These are phyloP conservation scores for Boletus rex-veris DNA, from an alignment of 768 basidiomycete species.

Conservation along the genomic window DNA sequence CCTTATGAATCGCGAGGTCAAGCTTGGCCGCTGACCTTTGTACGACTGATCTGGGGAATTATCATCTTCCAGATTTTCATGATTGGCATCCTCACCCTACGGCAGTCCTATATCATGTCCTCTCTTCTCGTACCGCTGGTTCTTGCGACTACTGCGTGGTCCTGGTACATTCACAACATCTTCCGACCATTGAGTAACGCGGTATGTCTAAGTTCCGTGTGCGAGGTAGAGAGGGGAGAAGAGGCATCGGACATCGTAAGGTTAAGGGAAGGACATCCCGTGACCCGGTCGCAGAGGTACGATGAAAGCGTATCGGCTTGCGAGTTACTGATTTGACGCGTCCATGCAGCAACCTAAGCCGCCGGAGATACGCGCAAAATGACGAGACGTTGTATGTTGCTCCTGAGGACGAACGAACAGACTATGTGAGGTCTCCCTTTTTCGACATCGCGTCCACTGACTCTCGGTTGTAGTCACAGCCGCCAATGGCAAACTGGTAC, in stretches of 20 bases:
- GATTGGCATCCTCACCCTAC: conserved; percentile 88
- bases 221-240: conserved; percentile 87
- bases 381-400: conserved; percentile 95
- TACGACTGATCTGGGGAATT: conserved; percentile 88
- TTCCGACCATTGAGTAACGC: conserved; percentile 75
- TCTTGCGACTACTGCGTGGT: conserved; percentile 70
- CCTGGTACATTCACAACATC: conserved; percentile 67
- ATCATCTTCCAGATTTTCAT: conserved; percentile 94
- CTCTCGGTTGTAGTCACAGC: conserved; percentile 65
- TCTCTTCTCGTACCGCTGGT: conserved; percentile 74
- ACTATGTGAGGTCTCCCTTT: conserved; percentile 56
- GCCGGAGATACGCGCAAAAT: conserved; percentile 85
- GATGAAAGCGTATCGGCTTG: neutral
- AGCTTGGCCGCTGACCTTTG: conserved; percentile 96
- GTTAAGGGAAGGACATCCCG: conserved; percentile 78
- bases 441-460: conserved; percentile 3
- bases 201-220: conserved; percentile 82
- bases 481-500: conserved; percentile 96
- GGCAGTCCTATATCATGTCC: conserved; percentile 53
- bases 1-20: conserved; percentile 97
- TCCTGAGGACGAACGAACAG: conserved; percentile 88
- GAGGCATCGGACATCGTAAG: conserved; percentile 75
- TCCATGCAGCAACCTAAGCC: conserved; percentile 68
- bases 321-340: neutral
- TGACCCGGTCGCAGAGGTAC: conserved; percentile 86